These are phyloP conservation scores for Yarrowia keelungensis DNA, from an alignment of 805 yeast genomes.

Conservation along the genomic window DNA sequence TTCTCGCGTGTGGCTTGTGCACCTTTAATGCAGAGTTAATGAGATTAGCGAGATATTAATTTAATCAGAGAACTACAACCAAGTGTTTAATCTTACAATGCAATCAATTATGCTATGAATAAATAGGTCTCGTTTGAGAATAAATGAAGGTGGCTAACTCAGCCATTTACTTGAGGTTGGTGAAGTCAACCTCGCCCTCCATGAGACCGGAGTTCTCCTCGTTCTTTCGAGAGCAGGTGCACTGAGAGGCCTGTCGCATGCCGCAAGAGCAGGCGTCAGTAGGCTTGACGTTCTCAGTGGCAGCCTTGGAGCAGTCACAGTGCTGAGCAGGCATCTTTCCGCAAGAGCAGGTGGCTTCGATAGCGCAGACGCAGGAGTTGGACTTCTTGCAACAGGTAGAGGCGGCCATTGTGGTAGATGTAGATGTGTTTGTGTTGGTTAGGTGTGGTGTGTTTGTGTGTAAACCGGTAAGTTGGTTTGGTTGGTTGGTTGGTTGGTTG, in stretches of 20 bases:
- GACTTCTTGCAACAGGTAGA: conserved; percentile 52
- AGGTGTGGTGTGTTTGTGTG: conserved; percentile 9
- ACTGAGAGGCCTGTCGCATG: conserved; percentile 58
- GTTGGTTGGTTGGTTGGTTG: no score
- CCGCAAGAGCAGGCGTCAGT: conserved; percentile 65
- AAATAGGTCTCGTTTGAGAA: background rate
- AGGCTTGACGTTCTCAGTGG: conserved; percentile 58
- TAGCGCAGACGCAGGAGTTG: conserved; percentile 64
- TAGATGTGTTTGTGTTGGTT: background rate
- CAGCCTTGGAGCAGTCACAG: conserved; percentile 62
- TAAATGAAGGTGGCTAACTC: no score
- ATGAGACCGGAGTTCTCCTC: conserved; percentile 49
- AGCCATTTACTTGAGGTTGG: conserved; percentile 50
- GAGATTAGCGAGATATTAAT: no score
- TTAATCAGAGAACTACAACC: no score
- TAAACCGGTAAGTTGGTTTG: background rate
- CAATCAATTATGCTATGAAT: conserved; percentile 22
- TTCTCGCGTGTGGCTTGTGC: background rate
- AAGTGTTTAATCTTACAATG: background rate
- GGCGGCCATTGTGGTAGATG: conserved; percentile 26
- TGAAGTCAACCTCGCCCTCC: conserved; percentile 68
- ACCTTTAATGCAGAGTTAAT: background rate
- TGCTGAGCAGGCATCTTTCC: conserved; percentile 66
- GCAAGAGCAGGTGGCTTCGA: conserved; percentile 69
- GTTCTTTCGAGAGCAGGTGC: conserved; percentile 60